Evolutionary conservation across 768 basidiomycete species (phyloP).

Genomic region (Cystobasidium onofrii): DNA sequence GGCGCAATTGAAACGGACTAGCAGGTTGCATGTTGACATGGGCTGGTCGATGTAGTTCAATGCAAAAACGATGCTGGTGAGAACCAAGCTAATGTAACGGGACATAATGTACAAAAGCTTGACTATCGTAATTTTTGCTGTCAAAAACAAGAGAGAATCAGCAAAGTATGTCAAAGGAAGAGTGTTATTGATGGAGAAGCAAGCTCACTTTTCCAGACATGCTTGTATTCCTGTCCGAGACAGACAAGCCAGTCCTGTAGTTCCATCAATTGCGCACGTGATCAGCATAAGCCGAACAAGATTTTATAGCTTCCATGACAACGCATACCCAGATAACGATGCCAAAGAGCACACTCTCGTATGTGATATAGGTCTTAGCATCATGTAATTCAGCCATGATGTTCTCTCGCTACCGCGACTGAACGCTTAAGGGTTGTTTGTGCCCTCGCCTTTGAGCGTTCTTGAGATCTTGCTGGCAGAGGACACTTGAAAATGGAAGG

Average conservation of each 20-base stretch:
- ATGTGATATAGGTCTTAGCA: not conserved
- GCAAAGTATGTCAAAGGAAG: too few relatives aligned
- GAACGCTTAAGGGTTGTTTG: too few relatives aligned
- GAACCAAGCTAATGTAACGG: not conserved
- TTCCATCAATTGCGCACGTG: not conserved
- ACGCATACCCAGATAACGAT: constrained; percentile 19
- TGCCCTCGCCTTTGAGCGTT: too few relatives aligned
- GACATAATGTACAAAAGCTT: constrained; percentile 18
- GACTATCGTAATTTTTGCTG: not conserved
- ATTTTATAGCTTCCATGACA: not conserved
- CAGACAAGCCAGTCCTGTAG: constrained; percentile 17
- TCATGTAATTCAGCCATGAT: not conserved
- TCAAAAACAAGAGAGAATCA: not conserved
- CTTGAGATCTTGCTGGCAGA: too few relatives aligned
- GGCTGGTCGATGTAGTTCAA: not conserved
- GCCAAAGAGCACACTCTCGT: constrained; percentile 15
- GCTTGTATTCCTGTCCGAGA: constrained; percentile 16
- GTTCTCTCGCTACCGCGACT: too few relatives aligned
- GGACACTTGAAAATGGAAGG: too few relatives aligned
- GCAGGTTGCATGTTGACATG: not conserved
- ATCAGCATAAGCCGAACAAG: too few relatives aligned
- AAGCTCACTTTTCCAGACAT: constrained; percentile 19
- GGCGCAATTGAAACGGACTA: constrained; percentile 23
- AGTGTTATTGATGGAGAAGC: too few relatives aligned
- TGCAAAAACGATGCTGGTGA: constrained; percentile 5